Evolutionary conservation across 1,139 yeast genomes (phyloP).

Genomic region (Torulaspora globosa): DNA sequence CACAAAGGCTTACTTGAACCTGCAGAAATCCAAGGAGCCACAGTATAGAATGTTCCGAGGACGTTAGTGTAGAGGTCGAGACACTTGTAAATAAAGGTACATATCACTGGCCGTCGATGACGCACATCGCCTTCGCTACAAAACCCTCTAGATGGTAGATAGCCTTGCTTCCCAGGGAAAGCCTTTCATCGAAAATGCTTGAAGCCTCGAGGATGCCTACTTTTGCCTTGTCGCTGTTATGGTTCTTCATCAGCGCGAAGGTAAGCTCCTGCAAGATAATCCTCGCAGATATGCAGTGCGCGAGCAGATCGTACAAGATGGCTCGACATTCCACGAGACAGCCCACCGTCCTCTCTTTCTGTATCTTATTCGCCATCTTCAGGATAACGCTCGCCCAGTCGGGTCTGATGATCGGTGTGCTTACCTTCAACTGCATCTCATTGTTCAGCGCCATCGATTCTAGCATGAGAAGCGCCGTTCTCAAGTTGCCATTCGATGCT

Average conservation of each 20-base stretch:
- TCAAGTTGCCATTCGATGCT: conserved; percentile 63
- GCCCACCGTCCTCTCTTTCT: conserved; percentile 62
- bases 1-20: conserved; percentile 54
- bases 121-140: conserved; percentile 74
- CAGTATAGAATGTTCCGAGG: conserved; percentile 54
- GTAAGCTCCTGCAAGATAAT: conserved; percentile 66
- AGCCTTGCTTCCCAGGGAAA: conserved; percentile 80
- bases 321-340: conserved; percentile 70
- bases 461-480: conserved; percentile 72
- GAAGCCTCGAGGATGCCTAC: conserved; percentile 61
- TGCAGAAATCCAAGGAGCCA: conserved; percentile 48
- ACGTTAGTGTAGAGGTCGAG: conserved; percentile 39
- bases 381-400: conserved; percentile 86
- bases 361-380: conserved; percentile 58
- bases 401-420: conserved; percentile 52
- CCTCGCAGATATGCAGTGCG: conserved; percentile 91
- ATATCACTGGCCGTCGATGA: conserved; percentile 15
- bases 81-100: conserved; percentile 18
- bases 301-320: conserved; percentile 72
- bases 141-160: conserved; percentile 95
- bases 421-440: conserved; percentile 45
- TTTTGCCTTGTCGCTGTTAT: conserved; percentile 38
- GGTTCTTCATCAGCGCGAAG: conserved; percentile 48
- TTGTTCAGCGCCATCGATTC: conserved; percentile 82
- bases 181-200: conserved; percentile 78